Conservation (phyloP, 768 basidiomycete genomes). For the Leccinellum luteum region DNA sequence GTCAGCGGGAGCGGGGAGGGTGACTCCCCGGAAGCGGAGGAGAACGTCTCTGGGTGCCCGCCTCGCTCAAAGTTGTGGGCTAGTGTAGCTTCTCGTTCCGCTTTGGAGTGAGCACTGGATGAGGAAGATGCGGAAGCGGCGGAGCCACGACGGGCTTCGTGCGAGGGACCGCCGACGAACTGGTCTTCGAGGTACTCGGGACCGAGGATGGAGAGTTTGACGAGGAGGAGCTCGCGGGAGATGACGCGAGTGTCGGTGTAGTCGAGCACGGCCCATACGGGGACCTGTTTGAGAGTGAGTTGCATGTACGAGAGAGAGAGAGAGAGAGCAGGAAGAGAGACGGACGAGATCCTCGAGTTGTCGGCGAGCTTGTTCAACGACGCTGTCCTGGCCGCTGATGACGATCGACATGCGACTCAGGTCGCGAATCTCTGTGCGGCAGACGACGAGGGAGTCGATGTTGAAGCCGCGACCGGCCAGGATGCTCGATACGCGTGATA, state of each 20-base stretch:
- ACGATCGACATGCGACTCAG: constrained; percentile 98
- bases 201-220: constrained; percentile 95
- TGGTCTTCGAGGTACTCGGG: constrained; percentile 96
- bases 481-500: constrained; percentile 96
- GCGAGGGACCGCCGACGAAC: constrained; percentile 79
- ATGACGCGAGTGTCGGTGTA: constrained; percentile 93
- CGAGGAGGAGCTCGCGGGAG: constrained; percentile 89
- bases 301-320: background rate
- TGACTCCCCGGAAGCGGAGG: background rate
- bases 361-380: constrained; percentile 93
- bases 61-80: constrained; percentile 77
- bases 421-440: constrained; percentile 95
- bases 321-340: constrained; percentile 9
- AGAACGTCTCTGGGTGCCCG: constrained; percentile 39
- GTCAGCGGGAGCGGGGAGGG: constrained; percentile 50
- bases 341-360: constrained; percentile 95
- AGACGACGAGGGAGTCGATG: constrained; percentile 97
- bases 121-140: constrained; percentile 4
- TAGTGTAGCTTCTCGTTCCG: constrained; percentile 67
- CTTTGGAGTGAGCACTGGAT: constrained; percentile 43
- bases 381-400: constrained; percentile 93
- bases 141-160: constrained; percentile 57
- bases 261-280: constrained; percentile 98
- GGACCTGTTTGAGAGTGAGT: constrained; percentile 58
- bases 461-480: constrained; percentile 97